Conservation (phyloP, 202 grass and related monocot species). For the Schoenoplectus tabernaemontani region DNA sequence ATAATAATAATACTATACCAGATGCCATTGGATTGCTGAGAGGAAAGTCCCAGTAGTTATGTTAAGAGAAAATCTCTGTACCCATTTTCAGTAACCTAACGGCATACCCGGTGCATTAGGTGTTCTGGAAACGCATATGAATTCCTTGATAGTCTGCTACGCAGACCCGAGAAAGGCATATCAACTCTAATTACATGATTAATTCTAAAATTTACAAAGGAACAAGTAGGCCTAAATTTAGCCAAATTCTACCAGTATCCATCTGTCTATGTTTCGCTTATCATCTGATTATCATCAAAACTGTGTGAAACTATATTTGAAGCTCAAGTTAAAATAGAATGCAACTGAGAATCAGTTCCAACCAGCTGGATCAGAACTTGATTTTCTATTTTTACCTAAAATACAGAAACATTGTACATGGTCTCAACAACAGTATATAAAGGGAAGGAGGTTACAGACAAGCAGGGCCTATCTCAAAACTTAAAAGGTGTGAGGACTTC, state of each 20-base stretch:
- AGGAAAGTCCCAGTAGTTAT: neutral
- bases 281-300: neutral
- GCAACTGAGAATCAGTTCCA: neutral
- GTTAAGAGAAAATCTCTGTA: neutral
- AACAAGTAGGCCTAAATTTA: neutral
- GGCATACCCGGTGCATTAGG: neutral
- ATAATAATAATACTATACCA: neutral
- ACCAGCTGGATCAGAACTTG: neutral
- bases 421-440: conserved; percentile 11
- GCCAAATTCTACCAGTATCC: neutral
- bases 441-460: neutral
- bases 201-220: neutral
- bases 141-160: neutral
- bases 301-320: neutral
- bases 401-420: neutral
- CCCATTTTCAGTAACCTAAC: neutral
- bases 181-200: neutral
- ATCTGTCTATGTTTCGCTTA: neutral
- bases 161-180: neutral
- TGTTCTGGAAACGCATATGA: neutral
- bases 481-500: neutral
- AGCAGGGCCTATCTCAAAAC: neutral
- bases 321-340: neutral
- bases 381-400: conserved; percentile 9
- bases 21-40: neutral